Evolutionary conservation across 345 rosid genomes (phyloP), one percentile per base, ranked within the genome.

Genomic region (Limnanthes douglasii): DNA sequence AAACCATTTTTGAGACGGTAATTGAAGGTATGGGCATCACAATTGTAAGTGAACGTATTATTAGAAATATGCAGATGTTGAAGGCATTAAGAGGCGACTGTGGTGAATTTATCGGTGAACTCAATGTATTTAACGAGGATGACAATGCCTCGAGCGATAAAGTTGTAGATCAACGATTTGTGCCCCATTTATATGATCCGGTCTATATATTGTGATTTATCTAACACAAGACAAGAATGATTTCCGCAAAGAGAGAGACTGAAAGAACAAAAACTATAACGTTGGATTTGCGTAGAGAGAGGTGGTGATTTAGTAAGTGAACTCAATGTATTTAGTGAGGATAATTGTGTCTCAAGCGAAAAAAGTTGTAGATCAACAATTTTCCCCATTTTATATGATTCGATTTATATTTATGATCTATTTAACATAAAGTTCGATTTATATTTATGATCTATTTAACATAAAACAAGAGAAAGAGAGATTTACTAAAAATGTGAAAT

Each of bases 21-120:
- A 58, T 69, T 76, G 43, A 72, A 72, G 6, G 86, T 76, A 49
- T 76, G 86, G 31, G 72, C 86, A 27, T 76, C 86, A 61, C 86
- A 76, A 41, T 54, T 61, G 55, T 72, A 76, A 6, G 81, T 76
- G 57, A 72, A 76, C 60, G 61, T 76, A 52, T 66, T 65, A 29
- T 63, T 72, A 3, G 64, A 60, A 43, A 80, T 62, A 19, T 80
- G 86, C 34, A 76, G 75, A 23, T 76, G 72, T 38, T 72, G 77
- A 18, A 76, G 86, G 46, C 86, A 76, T 58, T 72, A 77, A 8
- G 66, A 58, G 25, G 86, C 86, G 34, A 76, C 63, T 59, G 65
- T 34, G 51, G 72, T 61, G 48, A 76, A 76, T 42, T 76, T 76
- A 1, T 80, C 86, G 42, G 69, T 50, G 41, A 72, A 76, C 43